phyloP scores from a whole-genome alignment of 1,139 yeast species.

The Diutina scorzettiae region DNA sequence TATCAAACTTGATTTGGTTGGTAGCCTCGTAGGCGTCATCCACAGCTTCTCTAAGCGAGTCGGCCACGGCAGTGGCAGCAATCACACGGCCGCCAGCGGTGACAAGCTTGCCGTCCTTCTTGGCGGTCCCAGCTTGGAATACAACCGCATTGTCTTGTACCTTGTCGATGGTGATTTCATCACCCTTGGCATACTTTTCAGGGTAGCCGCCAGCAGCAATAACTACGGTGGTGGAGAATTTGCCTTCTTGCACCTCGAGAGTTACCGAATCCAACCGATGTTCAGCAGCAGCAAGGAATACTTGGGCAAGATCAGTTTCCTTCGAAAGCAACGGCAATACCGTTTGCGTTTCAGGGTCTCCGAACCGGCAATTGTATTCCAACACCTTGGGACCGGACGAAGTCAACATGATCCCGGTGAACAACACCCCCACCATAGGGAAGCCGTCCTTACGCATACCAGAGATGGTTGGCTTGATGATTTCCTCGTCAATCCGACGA shows the following conservation, averaged over 20 bases:
- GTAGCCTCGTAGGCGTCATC: conserved; percentile 80
- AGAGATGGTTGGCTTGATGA: conserved; percentile 84
- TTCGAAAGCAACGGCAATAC: conserved; percentile 75
- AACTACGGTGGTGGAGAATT: conserved; percentile 82
- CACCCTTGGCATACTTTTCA: conserved; percentile 74
- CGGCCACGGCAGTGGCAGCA: conserved; percentile 82
- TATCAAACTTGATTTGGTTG: conserved; percentile 55
- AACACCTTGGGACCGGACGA: conserved; percentile 80
- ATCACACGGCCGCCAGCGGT: conserved; percentile 96
- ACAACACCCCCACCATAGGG: conserved; percentile 92
- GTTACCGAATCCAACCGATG: conserved; percentile 83
- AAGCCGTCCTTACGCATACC: conserved; percentile 95
- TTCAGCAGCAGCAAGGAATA: conserved; percentile 89
- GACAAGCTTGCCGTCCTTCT: conserved; percentile 45
- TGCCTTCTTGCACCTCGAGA: conserved; percentile 46
- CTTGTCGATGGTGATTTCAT: conserved; percentile 53
- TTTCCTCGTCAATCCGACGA: conserved; percentile 52
- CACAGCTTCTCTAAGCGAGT: conserved; percentile 68
- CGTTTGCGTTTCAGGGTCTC: conserved; percentile 98
- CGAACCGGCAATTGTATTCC: conserved; percentile 95
- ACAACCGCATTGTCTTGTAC: conserved; percentile 49
- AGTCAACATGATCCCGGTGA: conserved; percentile 93
- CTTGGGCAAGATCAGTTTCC: conserved; percentile 84
- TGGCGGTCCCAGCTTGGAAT: conserved; percentile 91
- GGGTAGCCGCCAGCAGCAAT: conserved; percentile 98